Conservation (phyloP, 2,329 filamentous ascomycete species). For the Penicillium sp. region DNA sequence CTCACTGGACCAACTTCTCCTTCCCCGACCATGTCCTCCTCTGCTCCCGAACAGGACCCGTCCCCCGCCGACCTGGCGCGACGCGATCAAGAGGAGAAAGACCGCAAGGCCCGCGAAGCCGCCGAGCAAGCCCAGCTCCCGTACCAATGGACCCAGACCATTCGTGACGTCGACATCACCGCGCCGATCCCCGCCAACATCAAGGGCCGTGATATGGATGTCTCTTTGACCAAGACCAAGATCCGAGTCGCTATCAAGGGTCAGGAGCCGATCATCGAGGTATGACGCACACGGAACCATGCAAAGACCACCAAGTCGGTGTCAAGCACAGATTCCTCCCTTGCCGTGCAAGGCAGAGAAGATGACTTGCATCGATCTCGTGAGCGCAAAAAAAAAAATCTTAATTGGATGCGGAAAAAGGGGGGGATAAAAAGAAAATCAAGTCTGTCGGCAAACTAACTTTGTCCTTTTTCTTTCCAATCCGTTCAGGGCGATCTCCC, state of each 20-base stretch:
- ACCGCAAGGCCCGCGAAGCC: conserved; percentile 63
- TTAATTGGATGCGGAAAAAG: not conserved
- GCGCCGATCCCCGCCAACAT: conserved; percentile 73
- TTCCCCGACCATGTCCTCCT: conserved; percentile 24
- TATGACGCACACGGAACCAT: conserved; percentile 36
- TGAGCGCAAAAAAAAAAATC: too few species aligned
- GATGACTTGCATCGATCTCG: too few species aligned
- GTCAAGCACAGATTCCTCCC: too few species aligned
- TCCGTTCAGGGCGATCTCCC: conserved; percentile 69
- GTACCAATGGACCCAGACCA: conserved; percentile 96
- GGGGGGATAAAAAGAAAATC: not conserved
- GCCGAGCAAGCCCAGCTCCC: conserved; percentile 86
- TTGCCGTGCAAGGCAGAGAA: too few species aligned
- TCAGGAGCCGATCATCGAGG: conserved; percentile 74
- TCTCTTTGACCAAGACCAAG: conserved; percentile 73
- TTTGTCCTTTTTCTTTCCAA: too few species aligned
- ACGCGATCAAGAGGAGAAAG: conserved; percentile 51
- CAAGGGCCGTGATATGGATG: conserved; percentile 75
- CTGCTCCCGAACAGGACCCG: conserved; percentile 27
- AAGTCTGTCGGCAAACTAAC: too few species aligned
- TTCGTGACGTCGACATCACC: conserved; percentile 76
- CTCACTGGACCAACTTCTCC: not conserved
- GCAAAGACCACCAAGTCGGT: too few species aligned
- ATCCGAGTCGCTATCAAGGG: conserved; percentile 82
- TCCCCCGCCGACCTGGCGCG: conserved; percentile 37